These are phyloP conservation scores for Wilhelminamyces savonicus DNA, from an alignment of 805 yeast genomes.

Conservation along the genomic window DNA sequence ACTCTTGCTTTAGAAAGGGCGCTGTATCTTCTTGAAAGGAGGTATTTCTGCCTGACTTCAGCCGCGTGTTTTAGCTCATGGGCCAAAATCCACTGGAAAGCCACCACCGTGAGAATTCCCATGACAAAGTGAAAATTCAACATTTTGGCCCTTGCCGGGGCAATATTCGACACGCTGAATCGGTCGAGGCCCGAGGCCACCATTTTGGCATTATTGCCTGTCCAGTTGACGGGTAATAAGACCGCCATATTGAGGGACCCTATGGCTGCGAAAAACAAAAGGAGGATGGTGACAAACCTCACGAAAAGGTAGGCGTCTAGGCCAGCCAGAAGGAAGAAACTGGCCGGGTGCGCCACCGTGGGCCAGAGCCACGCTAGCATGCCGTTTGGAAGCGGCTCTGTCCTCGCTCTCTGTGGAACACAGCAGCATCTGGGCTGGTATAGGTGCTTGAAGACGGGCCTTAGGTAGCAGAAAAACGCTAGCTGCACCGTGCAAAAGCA, in stretches of 20 bases:
- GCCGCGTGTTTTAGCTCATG: conserved; percentile 51
- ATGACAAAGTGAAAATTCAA: conserved; percentile 60
- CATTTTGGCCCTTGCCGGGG: conserved; percentile 41
- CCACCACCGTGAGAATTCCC: conserved; percentile 45
- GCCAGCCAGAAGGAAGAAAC: conserved; percentile 47
- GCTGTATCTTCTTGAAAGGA: conserved; percentile 22
- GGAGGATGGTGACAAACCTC: conserved; percentile 49
- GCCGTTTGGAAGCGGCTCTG: conserved; percentile 32
- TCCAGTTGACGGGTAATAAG: conserved; percentile 57
- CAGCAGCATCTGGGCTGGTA: conserved; percentile 52
- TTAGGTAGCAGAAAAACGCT: conserved; percentile 28
- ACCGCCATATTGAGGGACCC: conserved; percentile 53
- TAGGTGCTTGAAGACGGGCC: conserved; percentile 26
- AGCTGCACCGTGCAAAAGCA: conserved; percentile 51
- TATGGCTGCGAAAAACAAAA: conserved; percentile 44
- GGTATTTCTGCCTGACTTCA: conserved; percentile 39
- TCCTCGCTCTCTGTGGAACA: conserved; percentile 34
- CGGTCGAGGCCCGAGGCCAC: conserved; percentile 49
- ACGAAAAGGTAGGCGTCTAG: conserved; percentile 72
- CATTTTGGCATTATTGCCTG: too few species aligned
- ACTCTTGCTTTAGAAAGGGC: conserved; percentile 21
- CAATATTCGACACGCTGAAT: conserved; percentile 66
- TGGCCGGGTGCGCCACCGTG: conserved; percentile 31
- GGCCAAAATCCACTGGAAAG: conserved; percentile 51
- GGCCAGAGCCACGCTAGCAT: conserved; percentile 54